These are phyloP conservation scores for Castanea sativa DNA, from an alignment of 306 rosid species.

Conservation along the genomic window DNA sequence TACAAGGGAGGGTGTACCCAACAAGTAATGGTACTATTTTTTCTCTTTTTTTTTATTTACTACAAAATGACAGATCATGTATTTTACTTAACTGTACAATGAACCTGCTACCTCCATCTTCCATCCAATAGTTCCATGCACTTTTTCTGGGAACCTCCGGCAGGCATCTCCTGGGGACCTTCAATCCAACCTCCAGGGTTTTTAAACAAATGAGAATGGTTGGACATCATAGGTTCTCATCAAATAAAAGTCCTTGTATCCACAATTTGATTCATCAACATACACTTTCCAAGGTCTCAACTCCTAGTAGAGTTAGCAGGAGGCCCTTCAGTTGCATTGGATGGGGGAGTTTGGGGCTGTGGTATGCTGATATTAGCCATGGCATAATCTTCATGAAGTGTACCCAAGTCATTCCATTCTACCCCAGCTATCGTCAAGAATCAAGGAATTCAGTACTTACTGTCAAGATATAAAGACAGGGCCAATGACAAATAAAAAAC, in stretches of 20 bases:
- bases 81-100: slow-evolving; percentile 62
- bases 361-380: slow-evolving; percentile 37
- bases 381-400: slow-evolving; percentile 54
- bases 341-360: slow-evolving; percentile 41
- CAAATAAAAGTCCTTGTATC: slow-evolving; percentile 16
- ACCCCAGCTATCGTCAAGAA: slow-evolving; percentile 52
- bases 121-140: slow-evolving; percentile 20
- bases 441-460: slow-evolving; percentile 38
- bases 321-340: slow-evolving; percentile 44
- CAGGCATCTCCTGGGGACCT: slow-evolving; percentile 41
- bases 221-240: slow-evolving; percentile 49
- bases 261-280: slow-evolving; percentile 20
- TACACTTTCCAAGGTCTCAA: slow-evolving; percentile 31
- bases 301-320: slow-evolving; percentile 48
- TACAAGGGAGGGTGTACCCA: slow-evolving; percentile 41
- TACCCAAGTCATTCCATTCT: slow-evolving; percentile 69
- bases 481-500: neutral
- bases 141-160: slow-evolving; percentile 24
- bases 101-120: slow-evolving; percentile 30
- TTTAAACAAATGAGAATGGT: slow-evolving; percentile 21
- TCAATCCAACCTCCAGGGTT: slow-evolving; percentile 43
- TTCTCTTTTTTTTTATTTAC: slow-evolving; percentile 19
- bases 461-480: neutral
- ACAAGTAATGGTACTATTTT: slow-evolving; percentile 17
- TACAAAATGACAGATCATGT: slow-evolving; percentile 25